Evolutionary conservation across 768 basidiomycete genomes (phyloP).

Genomic region (Pisolithus tinctorius): DNA sequence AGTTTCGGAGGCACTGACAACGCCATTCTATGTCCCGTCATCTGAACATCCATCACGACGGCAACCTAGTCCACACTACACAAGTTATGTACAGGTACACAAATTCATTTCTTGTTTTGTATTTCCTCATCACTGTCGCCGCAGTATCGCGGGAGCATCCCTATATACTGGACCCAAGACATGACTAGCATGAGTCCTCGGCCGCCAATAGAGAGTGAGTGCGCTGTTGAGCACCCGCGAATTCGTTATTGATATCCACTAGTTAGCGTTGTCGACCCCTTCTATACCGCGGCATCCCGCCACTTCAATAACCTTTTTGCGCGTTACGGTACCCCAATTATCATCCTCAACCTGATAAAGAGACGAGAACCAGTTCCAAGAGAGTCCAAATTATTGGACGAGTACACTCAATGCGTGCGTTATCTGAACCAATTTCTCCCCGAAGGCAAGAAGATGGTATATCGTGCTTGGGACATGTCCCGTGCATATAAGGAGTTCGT

Average conservation of each 20-base stretch:
- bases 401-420: slow-evolving; percentile 85
- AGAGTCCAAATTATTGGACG: slow-evolving; percentile 84
- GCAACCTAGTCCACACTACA: slow-evolving; percentile 77
- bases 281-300: slow-evolving; percentile 84
- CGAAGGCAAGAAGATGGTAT: slow-evolving; percentile 75
- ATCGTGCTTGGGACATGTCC: slow-evolving; percentile 96
- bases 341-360: slow-evolving; percentile 93
- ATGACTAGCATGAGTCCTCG: slow-evolving; percentile 82
- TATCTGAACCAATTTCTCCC: slow-evolving; percentile 97
- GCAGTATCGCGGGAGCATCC: slow-evolving; percentile 93
- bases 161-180: slow-evolving; percentile 96
- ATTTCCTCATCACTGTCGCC: not conserved
- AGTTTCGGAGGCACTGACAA: slow-evolving; percentile 83
- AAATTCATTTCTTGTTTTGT: not conserved
- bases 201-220: slow-evolving; percentile 92
- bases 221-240: not conserved
- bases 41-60: slow-evolving; percentile 32
- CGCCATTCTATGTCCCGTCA: slow-evolving; percentile 77
- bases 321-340: slow-evolving; percentile 85
- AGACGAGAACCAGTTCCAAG: slow-evolving; percentile 69
- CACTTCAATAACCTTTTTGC: slow-evolving; percentile 91
- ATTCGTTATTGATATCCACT: slow-evolving; percentile 3
- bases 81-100: slow-evolving; percentile 85
- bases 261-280: slow-evolving; percentile 94
- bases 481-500: slow-evolving; percentile 88